Conservation (phyloP, 179 eudicot species). For the Spergularia azorica region DNA sequence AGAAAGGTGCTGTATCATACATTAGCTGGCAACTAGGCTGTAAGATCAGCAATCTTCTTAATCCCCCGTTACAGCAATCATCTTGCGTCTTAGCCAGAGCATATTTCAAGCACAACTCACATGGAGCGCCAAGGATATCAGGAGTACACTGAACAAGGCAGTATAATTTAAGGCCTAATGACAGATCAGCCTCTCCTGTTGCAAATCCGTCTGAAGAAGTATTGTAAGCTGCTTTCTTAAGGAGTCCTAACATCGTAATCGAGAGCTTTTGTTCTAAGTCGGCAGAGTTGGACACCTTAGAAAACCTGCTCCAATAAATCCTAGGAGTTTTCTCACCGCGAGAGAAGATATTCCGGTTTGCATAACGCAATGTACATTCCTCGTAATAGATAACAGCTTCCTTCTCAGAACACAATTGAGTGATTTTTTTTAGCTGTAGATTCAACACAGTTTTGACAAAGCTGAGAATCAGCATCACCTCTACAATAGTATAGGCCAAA, state of each 20-base stretch:
- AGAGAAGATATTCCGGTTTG: conserved; percentile 18
- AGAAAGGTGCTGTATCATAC: conserved; percentile 22
- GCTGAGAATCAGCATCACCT: neutral
- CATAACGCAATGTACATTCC: conserved; percentile 22
- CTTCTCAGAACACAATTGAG: neutral
- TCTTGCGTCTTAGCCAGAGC: neutral
- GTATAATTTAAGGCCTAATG: conserved; percentile 3
- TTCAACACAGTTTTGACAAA: conserved; percentile 19
- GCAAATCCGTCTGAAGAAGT: conserved; percentile 16
- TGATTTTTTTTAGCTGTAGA: conserved; percentile 1
- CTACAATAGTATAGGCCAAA: conserved; percentile 23
- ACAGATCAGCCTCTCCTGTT: conserved; percentile 16
- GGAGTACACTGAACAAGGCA: conserved; percentile 30
- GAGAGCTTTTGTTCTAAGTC: conserved; percentile 1
- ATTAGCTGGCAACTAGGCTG: conserved; percentile 23
- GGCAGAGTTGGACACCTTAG: conserved; percentile 13
- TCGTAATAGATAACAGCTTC: conserved; percentile 15
- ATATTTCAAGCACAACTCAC: conserved; percentile 18
- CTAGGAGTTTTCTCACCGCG: neutral
- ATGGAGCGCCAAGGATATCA: conserved; percentile 19
- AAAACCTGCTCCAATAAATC: neutral
- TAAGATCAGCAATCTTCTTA: neutral
- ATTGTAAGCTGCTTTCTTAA: conserved; percentile 23
- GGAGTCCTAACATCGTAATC: conserved; percentile 6
- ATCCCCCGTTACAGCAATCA: conserved; percentile 13